Base-by-base conservation (phyloP, 495 filamentous ascomycete genomes). In the Extremus antarcticus region DNA sequence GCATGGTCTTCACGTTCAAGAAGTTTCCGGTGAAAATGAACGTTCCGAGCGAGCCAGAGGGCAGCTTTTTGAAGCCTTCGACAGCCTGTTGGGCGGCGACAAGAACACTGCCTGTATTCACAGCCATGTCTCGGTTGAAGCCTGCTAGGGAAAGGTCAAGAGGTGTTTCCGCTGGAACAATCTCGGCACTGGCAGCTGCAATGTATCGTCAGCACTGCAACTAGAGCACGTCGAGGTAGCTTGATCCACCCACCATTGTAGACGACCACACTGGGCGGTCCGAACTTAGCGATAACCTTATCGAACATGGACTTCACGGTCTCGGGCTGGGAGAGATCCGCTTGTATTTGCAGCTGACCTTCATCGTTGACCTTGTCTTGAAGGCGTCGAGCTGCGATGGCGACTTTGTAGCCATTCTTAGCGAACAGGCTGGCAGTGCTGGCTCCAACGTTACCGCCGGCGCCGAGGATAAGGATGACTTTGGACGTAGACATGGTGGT, bases 21-120 rank as follows among this genome's bases (percentile, higher is more conserved):
- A 63, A 63, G 45, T 76, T 75, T 17, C 73, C 73, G 3, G 74
- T 77, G 60, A 73, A 75, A 49, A 76, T 75, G 54, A 74, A 76
- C 8, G 67, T 63, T 63, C 71, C 75, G 55, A 65, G 68, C 24
- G 56, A 51, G 35, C 60, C 66, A 57, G 65, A 59, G 9, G 71
- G 70, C 20, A 74, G 65, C 29, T 61, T 62, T 47, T 64, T 66
- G 65, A 67, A 76, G 17, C 63, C 71, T 10, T 48, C 52, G 38
- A 74, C 61, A 21, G 74, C 70, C 59, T 76, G 48, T 45, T 73
- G 68, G 0, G 73, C 72, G 0, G 71, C 70, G 20, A 74, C 61
- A 38, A 71, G 73, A 23, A 71, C 63, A 25, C 68, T 72, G 9
- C 70, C 60, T 7, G 69, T 67, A 38, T 73, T 73, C 40, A 73